Evolutionary conservation across 306 rosid species (phyloP).

Genomic region (Dryas octopetala): DNA sequence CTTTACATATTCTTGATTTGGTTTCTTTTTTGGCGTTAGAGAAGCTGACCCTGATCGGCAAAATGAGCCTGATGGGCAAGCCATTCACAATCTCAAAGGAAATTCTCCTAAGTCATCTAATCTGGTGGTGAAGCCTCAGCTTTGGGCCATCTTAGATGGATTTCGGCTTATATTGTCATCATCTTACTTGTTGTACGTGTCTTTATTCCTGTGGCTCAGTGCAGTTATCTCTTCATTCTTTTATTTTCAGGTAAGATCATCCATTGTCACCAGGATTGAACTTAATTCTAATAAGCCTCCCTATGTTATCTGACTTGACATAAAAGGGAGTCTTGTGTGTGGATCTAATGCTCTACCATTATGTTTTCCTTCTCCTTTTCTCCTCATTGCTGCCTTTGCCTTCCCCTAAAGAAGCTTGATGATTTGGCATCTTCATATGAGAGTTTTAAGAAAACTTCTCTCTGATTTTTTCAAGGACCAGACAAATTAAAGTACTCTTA

Average conservation of each 20-base stretch:
- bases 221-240: slow-evolving; percentile 95
- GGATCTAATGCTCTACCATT: background rate
- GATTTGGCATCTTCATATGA: background rate
- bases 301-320: background rate
- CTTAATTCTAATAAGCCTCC: slow-evolving; percentile 15
- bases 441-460: background rate
- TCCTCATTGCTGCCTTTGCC: background rate
- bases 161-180: slow-evolving; percentile 79
- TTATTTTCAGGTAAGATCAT: slow-evolving; percentile 75
- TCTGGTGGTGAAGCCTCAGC: slow-evolving; percentile 48
- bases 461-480: background rate
- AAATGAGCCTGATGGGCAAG: slow-evolving; percentile 42
- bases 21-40: slow-evolving; percentile 39
- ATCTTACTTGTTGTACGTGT: slow-evolving; percentile 69
- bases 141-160: slow-evolving; percentile 85
- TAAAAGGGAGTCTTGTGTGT: background rate
- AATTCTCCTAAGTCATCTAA: slow-evolving; percentile 53
- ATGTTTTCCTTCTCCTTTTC: background rate
- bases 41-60: slow-evolving; percentile 46
- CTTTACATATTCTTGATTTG: slow-evolving; percentile 7
- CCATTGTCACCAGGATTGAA: background rate
- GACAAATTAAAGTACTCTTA: background rate
- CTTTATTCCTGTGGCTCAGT: slow-evolving; percentile 87
- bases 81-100: slow-evolving; percentile 29
- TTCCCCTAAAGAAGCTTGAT: background rate